Evolutionary conservation across 305 asterid species (phyloP), one percentile per base, ranked within the genome.

Genomic region (Solanum hybrid): DNA sequence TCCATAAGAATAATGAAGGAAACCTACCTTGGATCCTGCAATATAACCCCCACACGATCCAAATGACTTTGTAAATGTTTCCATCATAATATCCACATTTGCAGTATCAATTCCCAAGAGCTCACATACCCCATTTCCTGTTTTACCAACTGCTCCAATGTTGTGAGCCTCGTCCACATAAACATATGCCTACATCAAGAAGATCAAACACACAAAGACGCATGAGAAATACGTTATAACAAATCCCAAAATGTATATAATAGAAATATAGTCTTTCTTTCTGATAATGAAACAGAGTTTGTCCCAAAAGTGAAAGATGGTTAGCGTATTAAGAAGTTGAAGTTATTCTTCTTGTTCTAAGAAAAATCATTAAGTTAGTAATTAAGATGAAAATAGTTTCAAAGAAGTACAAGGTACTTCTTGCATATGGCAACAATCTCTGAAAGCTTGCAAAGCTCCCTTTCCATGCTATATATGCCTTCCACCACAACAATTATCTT

Each of bases 21-120:
- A 90, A 89, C 86, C 38, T 87, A 94, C 98, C 96, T 95, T 94
- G 68, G 97, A 96, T 92, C 97, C 98, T 11, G 95, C 97, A 92
- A 95, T 94, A 91, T 96, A 96, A 65, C 97, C 97, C 77, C 97
- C 98, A 90, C 97, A 95, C 41, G 98, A 96, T 89, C 97, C 97
- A 79, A 96, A 96, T 90, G 98, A 94, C 93, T 96, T 96, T 12
- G 97, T 95, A 91, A 94, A 95, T 73, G 96, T 96, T 92, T 96
- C 96, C 97, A 96, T 95, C 97, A 96, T 91, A 87, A 95, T 90
- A 91, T 96, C 97, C 89, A 94, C 94, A 90, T 95, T 95, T 61
- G 95, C 93, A 11, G 95, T 95, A 88, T 94, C 97, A 91, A 96
- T 95, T 38, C 97, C 96, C 87, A 95, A 91, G 86, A 96, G 95